Evolutionary conservation across 768 basidiomycete genomes (phyloP), one percentile per base, ranked within the genome.

Genomic region (Boletus edulis): DNA sequence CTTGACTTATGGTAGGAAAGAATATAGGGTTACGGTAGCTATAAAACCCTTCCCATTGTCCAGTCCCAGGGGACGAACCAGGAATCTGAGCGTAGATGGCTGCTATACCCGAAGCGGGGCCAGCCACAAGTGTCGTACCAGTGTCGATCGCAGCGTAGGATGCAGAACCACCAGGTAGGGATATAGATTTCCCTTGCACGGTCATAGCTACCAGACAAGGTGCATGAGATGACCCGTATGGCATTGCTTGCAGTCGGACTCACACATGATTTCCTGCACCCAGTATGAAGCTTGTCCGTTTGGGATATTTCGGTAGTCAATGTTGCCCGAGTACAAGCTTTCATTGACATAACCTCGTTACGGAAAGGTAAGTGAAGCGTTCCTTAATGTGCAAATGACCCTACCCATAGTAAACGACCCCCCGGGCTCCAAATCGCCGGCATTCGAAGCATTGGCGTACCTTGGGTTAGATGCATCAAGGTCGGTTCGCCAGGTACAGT

Each of bases 361-460:
- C 48, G 0, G 11, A 41, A 51, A 20, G 5, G 18, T 62, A 20
- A 59, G 46, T 6, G 31, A 5, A 14, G 13, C 3, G 4, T 35
- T 24, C 44, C 39, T 40, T 5, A 1, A 12, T 12, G 15, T 14
- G 15, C 15, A 27, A 32, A 29, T 14, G 2, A 3, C 61, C 73
- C 46, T 66, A 78, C 89, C 89, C 76, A 91, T 79, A 0, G 80
- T 82, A 62, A 93, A 87, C 1, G 82, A 78, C 10, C 91, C 91
- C 64, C 91, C 91, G 39, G 81, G 80, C 64, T 89, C 86, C 38
- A 81, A 67, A 0, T 59, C 32, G 41, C 72, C 57, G 0, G 75
- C 76, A 4, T 60, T 37, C 4, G 75, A 64, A 14, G 71, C 76
- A 59, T 85, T 79, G 18, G 71, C 57, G 57, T 70, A 80, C 22